phyloP scores from a whole-genome alignment of 169 alveolate species.

The Plasmodium vinckei region DNA sequence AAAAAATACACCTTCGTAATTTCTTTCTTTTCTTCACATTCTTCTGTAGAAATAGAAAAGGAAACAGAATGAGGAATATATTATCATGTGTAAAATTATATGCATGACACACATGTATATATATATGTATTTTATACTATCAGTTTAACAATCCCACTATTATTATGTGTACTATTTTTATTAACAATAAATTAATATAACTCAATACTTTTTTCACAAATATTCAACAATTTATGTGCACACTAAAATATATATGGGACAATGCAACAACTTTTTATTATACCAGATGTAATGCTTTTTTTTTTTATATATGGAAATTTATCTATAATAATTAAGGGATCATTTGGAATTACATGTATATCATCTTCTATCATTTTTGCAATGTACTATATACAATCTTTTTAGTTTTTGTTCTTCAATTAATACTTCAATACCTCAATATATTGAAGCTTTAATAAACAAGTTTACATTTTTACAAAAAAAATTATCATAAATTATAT shows the following conservation, averaged over 20 bases:
- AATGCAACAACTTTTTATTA: not conserved
- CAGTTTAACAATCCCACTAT: too few species aligned
- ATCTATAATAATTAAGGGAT: conserved; percentile 63
- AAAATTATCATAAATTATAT: too few species aligned
- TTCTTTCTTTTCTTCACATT: conserved; percentile 16
- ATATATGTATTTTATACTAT: too few species aligned
- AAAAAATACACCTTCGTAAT: conserved; percentile 43
- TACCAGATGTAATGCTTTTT: conserved; percentile 12
- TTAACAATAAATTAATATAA: not conserved
- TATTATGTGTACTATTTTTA: not conserved
- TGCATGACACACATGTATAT: not conserved
- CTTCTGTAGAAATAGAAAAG: conserved; percentile 2
- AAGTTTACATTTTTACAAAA: too few species aligned
- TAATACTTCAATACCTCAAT: not conserved
- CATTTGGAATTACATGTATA: conserved; percentile 52
- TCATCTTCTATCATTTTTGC: conserved; percentile 57
- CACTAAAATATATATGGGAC: not conserved
- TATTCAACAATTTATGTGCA: not conserved
- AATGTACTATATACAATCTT: not conserved
- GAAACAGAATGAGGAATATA: not conserved
- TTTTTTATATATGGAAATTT: conserved; percentile 70
- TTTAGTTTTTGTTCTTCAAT: not conserved
- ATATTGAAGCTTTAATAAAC: too few species aligned
- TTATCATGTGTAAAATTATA: not conserved
- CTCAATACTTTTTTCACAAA: not conserved